Conservation (phyloP, 768 basidiomycete genomes). For the Phaffia tasmanica region DNA sequence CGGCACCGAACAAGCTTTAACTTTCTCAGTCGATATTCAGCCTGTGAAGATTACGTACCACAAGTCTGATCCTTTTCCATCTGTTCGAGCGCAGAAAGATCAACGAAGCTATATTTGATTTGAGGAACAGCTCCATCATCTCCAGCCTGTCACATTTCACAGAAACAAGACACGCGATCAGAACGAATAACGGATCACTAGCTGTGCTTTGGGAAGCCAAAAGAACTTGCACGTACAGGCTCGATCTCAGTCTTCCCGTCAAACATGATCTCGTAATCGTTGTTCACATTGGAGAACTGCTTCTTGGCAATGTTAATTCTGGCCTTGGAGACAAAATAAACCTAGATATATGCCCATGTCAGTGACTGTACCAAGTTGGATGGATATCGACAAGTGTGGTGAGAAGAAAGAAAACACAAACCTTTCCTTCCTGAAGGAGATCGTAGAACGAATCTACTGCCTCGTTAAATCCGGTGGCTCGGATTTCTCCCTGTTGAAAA, state of each 20-base stretch:
- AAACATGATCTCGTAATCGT: slow-evolving; percentile 87
- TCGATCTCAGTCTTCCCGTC: slow-evolving; percentile 73
- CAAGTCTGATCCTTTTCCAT: slow-evolving; percentile 68
- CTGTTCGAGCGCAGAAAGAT: slow-evolving; percentile 52
- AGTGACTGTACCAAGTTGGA: not conserved
- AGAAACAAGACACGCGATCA: not conserved
- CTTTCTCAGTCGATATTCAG: not conserved
- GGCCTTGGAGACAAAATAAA: slow-evolving; percentile 81
- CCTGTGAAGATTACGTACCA: slow-evolving; percentile 45
- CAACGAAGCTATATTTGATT: slow-evolving; percentile 72
- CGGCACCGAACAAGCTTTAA: not conserved
- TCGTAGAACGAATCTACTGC: slow-evolving; percentile 72
- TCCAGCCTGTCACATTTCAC: slow-evolving; percentile 49
- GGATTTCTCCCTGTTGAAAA: slow-evolving; percentile 49
- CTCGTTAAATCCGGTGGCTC: slow-evolving; percentile 80
- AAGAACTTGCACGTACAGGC: slow-evolving; percentile 44
- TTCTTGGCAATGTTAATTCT: slow-evolving; percentile 92
- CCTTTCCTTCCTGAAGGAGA: slow-evolving; percentile 74
- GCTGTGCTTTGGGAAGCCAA: not conserved
- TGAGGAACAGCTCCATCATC: slow-evolving; percentile 65
- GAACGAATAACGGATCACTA: not conserved
- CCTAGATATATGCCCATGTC: slow-evolving; percentile 34
- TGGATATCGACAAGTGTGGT: not conserved
- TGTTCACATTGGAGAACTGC: slow-evolving; percentile 78
- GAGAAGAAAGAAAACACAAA: slow-evolving; percentile 9